Evolutionary conservation across 441 rosid species (phyloP), one percentile per base, ranked within the genome.

Genomic region (Eruca vesicaria): DNA sequence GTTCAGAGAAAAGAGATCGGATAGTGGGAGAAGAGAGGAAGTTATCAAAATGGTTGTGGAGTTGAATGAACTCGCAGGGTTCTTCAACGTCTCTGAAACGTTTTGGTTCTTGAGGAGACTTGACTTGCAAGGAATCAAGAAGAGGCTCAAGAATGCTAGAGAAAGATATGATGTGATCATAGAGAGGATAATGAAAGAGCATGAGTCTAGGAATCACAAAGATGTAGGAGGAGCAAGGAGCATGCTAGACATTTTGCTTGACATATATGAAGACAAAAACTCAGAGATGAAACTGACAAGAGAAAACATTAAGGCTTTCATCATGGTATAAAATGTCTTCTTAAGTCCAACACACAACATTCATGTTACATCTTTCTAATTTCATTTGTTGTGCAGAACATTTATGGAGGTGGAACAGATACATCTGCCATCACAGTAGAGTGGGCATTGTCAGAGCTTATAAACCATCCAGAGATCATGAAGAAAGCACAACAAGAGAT

Each of bases 381-480:
- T 15, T 32, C 0, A 29, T 50, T 67, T 4, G 66, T 68, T 71
- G 57, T 55, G 23, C 86, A 87, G 93, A 87, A 88, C 50, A 72
- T 86, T 3, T 87, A 89, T 71, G 92, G 84, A 11, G 93, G 87
- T 14, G 92, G 97, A 61, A 88, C 89, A 10, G 93, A 91, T 60
- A 85, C 95, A 66, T 84, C 90, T 19, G 82, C 93, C 0, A 79
- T 72, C 15, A 78, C 93, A n/a, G 61, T 85, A 60, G 89, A 82
- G 28, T 89, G 95, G 97, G 95, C 89, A 20, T 45, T 88, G 3
- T 75, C 93, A 56, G 93, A 91, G 82, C 82, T 89, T 3, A 86
- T 89, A 26, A 88, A 86, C 79, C 78, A 88, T 68, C 94, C 94
- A n/a, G 68, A 73, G 5, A 81, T 82, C 68, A 82, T 86, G 88